Evolutionary conservation across 148 eudicot genomes (phyloP).

Genomic region (Fallopia convolvulus): DNA sequence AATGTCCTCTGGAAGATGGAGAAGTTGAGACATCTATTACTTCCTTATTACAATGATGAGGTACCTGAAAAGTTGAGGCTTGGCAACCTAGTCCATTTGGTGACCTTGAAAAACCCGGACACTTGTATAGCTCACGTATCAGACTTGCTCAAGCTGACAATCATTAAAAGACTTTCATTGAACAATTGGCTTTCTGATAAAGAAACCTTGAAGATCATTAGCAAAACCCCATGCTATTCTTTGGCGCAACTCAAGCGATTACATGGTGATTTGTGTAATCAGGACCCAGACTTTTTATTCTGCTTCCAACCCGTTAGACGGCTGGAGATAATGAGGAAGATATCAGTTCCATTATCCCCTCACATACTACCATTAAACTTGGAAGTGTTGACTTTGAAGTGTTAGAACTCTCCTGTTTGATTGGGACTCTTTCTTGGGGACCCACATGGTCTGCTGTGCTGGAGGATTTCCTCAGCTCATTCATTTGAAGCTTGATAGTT

Average conservation of each 20-base stretch:
- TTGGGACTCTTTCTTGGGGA: background rate
- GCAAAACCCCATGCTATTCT: background rate
- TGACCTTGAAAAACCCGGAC: background rate
- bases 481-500: background rate
- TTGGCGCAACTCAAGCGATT: background rate
- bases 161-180: background rate
- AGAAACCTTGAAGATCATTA: background rate
- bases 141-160: background rate
- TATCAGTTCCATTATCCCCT: background rate
- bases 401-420: background rate
- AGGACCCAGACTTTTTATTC: background rate
- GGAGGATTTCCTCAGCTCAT: conserved; percentile 1
- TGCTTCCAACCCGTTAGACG: background rate
- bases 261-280: background rate
- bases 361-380: background rate
- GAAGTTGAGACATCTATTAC: conserved; percentile 12
- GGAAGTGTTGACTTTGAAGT: background rate
- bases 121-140: background rate
- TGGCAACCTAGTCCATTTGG: background rate
- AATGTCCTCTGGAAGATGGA: conserved; percentile 10
- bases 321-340: background rate
- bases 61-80: background rate
- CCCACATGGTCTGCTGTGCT: background rate
- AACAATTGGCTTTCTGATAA: background rate
- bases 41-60: background rate